Evolutionary conservation across 352 stramenopile species (phyloP).

Genomic region (Globisporangium iwayamae): DNA sequence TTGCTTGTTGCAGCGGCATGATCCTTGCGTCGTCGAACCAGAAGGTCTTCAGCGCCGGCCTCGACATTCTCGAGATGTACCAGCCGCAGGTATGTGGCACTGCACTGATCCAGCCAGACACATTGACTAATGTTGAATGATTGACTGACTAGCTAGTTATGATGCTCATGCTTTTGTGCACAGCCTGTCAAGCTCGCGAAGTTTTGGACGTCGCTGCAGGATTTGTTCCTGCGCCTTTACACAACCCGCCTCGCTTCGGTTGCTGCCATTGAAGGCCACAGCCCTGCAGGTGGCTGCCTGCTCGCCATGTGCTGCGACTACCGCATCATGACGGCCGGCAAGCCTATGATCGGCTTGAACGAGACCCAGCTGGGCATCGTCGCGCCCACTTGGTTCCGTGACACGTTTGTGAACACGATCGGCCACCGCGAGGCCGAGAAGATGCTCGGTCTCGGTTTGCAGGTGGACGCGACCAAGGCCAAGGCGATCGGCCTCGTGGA

Average conservation of each 20-base stretch:
- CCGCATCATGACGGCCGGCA: slow-evolving; percentile 88
- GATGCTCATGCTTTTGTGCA: neutral
- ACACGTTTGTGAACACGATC: slow-evolving; percentile 84
- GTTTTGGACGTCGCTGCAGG: slow-evolving; percentile 92
- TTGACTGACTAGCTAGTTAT: neutral
- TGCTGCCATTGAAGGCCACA: slow-evolving; percentile 90
- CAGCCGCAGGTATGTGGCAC: slow-evolving; percentile 55
- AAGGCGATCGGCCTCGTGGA: slow-evolving; percentile 78
- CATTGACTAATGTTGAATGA: neutral
- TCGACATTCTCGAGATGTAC: slow-evolving; percentile 93
- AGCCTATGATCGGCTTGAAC: slow-evolving; percentile 92
- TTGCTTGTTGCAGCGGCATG: slow-evolving; percentile 42
- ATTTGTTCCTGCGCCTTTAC: slow-evolving; percentile 92
- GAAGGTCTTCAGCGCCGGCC: slow-evolving; percentile 88
- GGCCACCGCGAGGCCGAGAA: slow-evolving; percentile 82
- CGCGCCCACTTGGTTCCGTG: slow-evolving; percentile 75
- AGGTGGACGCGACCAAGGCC: slow-evolving; percentile 71
- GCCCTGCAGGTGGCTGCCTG: slow-evolving; percentile 91
- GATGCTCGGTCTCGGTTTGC: slow-evolving; percentile 77
- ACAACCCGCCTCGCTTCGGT: slow-evolving; percentile 85
- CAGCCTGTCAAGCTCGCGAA: slow-evolving; percentile 56
- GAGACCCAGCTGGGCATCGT: slow-evolving; percentile 93
- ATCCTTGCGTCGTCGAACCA: slow-evolving; percentile 76
- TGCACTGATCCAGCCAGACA: neutral
- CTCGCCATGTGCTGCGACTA: slow-evolving; percentile 94